These are phyloP conservation scores for Colletotrichum gigasporum DNA, from an alignment of 2,329 filamentous ascomycete species.

Conservation along the genomic window DNA sequence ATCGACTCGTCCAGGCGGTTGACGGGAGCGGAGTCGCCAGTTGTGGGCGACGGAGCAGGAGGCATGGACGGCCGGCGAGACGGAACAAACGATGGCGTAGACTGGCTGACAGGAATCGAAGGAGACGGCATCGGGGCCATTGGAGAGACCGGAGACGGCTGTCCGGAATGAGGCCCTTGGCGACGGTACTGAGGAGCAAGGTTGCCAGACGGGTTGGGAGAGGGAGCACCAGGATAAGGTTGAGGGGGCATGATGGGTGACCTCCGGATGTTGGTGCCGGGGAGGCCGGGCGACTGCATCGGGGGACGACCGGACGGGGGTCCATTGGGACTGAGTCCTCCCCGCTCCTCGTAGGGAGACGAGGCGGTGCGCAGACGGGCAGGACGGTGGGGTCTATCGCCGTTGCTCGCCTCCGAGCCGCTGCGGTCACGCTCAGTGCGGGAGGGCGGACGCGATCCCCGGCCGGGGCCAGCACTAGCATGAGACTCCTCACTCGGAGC, in stretches of 20 bases:
- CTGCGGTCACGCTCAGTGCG: constrained; percentile 60
- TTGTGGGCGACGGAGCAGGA: constrained; percentile 39
- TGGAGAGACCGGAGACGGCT: constrained; percentile 57
- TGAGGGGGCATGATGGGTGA: constrained; percentile 60
- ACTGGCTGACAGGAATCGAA: constrained; percentile 41
- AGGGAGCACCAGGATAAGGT: constrained; percentile 42
- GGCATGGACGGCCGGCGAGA: constrained; percentile 45
- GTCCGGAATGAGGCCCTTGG: constrained; percentile 47
- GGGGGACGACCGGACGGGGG: constrained; percentile 38
- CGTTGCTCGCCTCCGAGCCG: constrained; percentile 64
- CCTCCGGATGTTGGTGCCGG: constrained; percentile 57
- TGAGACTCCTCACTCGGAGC: constrained; percentile 52
- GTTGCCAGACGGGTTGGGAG: constrained; percentile 40
- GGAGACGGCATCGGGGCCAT: constrained; percentile 45
- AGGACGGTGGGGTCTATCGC: constrained; percentile 47
- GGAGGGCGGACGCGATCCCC: constrained; percentile 40
- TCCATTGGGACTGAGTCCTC: constrained; percentile 3
- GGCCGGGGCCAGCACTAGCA: constrained; percentile 41
- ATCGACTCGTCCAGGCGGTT: constrained; percentile 48
- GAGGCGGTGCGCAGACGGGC: constrained; percentile 39
- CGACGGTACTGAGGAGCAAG: constrained; percentile 43
- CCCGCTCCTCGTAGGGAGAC: constrained; percentile 33
- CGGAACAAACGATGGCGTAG: constrained; percentile 43
- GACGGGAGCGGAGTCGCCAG: constrained; percentile 27
- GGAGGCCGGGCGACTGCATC: constrained; percentile 56